Evolutionary conservation across 2,329 filamentous ascomycete species (phyloP).

Genomic region (Pyrenochaeta sp.): DNA sequence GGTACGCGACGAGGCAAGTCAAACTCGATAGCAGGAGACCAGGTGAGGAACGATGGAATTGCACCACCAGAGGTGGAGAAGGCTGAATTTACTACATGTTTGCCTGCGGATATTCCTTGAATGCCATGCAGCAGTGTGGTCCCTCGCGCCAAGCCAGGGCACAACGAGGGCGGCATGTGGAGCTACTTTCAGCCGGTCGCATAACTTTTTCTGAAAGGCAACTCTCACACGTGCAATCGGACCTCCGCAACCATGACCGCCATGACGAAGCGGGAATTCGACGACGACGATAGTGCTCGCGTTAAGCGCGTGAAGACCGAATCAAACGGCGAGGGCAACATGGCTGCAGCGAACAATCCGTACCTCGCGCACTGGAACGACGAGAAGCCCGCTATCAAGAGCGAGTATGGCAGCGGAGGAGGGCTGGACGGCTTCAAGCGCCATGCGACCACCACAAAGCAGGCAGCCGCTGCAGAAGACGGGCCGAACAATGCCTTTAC

Average conservation of each 20-base stretch:
- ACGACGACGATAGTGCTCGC: slow-evolving; percentile 57
- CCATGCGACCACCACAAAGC: slow-evolving; percentile 79
- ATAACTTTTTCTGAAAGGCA: slow-evolving; percentile 29
- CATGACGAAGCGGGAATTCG: slow-evolving; percentile 66
- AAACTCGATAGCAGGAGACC: neutral
- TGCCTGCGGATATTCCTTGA: slow-evolving; percentile 13
- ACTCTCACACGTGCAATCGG: slow-evolving; percentile 10
- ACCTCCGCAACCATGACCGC: slow-evolving; percentile 18
- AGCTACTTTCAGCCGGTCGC: slow-evolving; percentile 19
- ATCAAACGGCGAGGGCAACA: slow-evolving; percentile 42
- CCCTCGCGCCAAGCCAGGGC: slow-evolving; percentile 17
- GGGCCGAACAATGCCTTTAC: slow-evolving; percentile 87
- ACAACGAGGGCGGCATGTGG: slow-evolving; percentile 18
- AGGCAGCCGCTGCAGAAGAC: slow-evolving; percentile 80
- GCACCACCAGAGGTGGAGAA: slow-evolving; percentile 9
- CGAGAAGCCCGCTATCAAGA: slow-evolving; percentile 49
- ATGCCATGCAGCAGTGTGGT: slow-evolving; percentile 19
- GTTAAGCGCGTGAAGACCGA: slow-evolving; percentile 60
- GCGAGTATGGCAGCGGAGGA: slow-evolving; percentile 44
- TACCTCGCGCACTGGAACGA: slow-evolving; percentile 92
- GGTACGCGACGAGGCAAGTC: slow-evolving; percentile 1
- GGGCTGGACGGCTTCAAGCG: slow-evolving; percentile 72
- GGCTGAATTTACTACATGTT: slow-evolving; percentile 15
- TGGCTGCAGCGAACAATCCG: slow-evolving; percentile 73
- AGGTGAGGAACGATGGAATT: neutral